Conservation (phyloP, 139 green algal species). For the Nannochloris sp. region DNA sequence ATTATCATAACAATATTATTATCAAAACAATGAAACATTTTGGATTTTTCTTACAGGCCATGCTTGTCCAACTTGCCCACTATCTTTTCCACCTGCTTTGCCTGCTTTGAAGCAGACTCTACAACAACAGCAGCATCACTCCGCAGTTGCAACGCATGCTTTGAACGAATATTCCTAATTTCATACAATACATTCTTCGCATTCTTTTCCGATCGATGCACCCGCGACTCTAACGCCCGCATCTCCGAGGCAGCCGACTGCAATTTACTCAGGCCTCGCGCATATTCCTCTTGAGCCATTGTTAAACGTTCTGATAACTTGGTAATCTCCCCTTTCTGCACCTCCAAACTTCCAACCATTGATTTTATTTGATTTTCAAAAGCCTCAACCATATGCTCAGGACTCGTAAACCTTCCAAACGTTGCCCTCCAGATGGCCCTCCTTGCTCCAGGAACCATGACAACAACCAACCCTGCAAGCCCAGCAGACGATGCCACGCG, state of each 20-base stretch:
- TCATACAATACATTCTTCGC: constrained; percentile 16
- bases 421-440: constrained; percentile 24
- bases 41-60: constrained; percentile 11
- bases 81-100: constrained; percentile 10
- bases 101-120: constrained; percentile 3
- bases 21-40: neutral
- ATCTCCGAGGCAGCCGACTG: constrained; percentile 23
- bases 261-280: constrained; percentile 20
- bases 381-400: constrained; percentile 2
- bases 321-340: constrained; percentile 12
- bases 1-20: neutral
- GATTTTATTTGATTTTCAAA: constrained; percentile 5
- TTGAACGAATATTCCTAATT: constrained; percentile 26
- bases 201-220: constrained; percentile 10
- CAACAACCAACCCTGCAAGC: neutral
- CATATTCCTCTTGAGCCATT: constrained; percentile 24
- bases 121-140: constrained; percentile 17
- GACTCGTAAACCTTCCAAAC: constrained; percentile 12
- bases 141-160: constrained; percentile 28
- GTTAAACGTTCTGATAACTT: constrained; percentile 24
- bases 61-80: constrained; percentile 17
- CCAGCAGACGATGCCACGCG: neutral
- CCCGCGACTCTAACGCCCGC: constrained; percentile 9
- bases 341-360: constrained; percentile 13
- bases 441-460: constrained; percentile 21